Base-by-base conservation (phyloP, 306 rosid genomes). In the Sphenostylis stenocarpa region DNA sequence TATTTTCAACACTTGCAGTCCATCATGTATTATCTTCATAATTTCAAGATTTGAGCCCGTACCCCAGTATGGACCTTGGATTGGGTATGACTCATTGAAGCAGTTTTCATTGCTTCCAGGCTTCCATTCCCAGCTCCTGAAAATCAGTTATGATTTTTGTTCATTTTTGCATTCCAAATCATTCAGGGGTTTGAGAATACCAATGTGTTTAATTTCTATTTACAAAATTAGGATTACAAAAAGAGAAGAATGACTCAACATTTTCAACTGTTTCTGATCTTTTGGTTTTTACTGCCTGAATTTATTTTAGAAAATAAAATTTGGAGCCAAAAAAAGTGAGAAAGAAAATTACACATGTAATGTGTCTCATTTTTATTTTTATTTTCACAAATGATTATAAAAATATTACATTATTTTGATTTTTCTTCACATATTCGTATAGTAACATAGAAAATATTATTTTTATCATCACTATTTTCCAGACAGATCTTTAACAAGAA, bases 101-200 rank as follows among this genome's bases (percentile, higher is more conserved):
- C 97, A 91, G 80, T 94, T 91, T 61, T 79, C 92, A 52, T 92
- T 84, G 62, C 89, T 89, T 77, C 91, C 95, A 9, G 85, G 82
- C 75, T 65, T 86, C 98, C 97, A 94, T 74, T 94, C 98, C 97
- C 96, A 94, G 82, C 91, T 94, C 98, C 97, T 91, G 70, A 60
- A 44, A 41, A 80, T 39, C 13, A 36, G 23, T 12, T 65, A 4
- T 72, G 53, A 38, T 36, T 20, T 53, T 44, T 53, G 15, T 10
- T 56, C 33, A 56, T 6, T 24, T 24, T 13, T 5, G 10, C 9
- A 24, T 24, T 56, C 34, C 9, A 24, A 55, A 23, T n/a, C 23
- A 55, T n/a, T 23, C 17, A n/a, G 28, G 16, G 0, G 31, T 11
- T 53, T 53, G 31, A 21, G 61, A 12, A 20, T 38, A 38, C 43